These are phyloP conservation scores for Ceratobasidium theobromae DNA, from an alignment of 1,284 basidiomycete genomes.

Conservation along the genomic window DNA sequence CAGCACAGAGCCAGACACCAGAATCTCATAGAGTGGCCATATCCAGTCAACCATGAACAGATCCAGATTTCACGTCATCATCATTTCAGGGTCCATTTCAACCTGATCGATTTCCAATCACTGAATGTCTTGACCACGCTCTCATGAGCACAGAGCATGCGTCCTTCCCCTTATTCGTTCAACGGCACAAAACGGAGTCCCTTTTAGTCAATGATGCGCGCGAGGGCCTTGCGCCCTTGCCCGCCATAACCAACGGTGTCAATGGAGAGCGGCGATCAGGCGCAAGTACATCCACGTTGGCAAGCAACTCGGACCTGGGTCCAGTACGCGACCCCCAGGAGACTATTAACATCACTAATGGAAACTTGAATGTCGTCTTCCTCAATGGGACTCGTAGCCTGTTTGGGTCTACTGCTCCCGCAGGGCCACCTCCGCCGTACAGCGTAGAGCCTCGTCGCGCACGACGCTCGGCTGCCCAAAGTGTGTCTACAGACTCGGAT, in stretches of 20 bases:
- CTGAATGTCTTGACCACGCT: not conserved
- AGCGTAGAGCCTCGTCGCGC: slow-evolving; percentile 22
- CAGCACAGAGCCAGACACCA: too few relatives aligned
- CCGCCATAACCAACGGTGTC: slow-evolving; percentile 10
- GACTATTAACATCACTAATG: too few relatives aligned
- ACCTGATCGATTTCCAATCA: not conserved
- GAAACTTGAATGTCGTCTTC: not conserved
- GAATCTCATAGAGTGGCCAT: too few relatives aligned
- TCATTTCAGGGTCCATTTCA: not conserved
- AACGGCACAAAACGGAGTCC: slow-evolving; percentile 23
- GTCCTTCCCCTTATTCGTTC: not conserved
- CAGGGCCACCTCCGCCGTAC: slow-evolving; percentile 20
- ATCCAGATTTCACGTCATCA: not conserved
- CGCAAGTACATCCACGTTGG: not conserved
- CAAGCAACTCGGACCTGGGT: too few relatives aligned
- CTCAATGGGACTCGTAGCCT: not conserved
- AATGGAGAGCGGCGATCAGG: not conserved
- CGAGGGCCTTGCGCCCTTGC: not conserved
- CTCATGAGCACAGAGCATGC: slow-evolving; percentile 29
- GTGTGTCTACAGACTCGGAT: not conserved
- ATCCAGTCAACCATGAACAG: too few relatives aligned
- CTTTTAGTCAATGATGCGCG: not conserved
- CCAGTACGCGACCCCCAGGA: too few relatives aligned
- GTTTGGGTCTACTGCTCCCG: not conserved
- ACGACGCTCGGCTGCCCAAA: not conserved